These are phyloP conservation scores for Umbilicus rupestris DNA, from an alignment of 164 flowering plant species.

Conservation along the genomic window DNA sequence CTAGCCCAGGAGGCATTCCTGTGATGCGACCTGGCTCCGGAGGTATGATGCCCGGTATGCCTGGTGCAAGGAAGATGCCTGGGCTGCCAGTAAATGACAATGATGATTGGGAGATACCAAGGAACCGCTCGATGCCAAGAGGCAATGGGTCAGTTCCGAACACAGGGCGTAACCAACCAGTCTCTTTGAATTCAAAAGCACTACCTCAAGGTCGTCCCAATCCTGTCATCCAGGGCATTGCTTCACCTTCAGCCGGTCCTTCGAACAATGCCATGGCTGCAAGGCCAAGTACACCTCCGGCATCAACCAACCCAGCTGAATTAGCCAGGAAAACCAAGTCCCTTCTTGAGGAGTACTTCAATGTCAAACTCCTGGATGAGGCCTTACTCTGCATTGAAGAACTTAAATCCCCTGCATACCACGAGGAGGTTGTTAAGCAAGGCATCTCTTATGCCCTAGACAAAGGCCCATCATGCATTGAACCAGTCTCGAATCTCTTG, in stretches of 20 bases:
- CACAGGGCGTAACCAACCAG: conserved; percentile 33
- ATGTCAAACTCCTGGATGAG: conserved; percentile 52
- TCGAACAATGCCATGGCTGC: conserved; percentile 22
- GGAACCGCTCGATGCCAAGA: conserved; percentile 50
- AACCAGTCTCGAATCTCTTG: conserved; percentile 50
- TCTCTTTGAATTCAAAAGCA: conserved; percentile 41
- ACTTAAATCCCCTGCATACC: conserved; percentile 58
- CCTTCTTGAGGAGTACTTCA: conserved; percentile 78
- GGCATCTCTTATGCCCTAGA: conserved; percentile 63
- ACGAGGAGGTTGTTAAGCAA: conserved; percentile 72
- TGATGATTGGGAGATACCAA: conserved; percentile 84
- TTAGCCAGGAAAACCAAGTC: conserved; percentile 53
- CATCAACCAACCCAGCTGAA: conserved; percentile 28
- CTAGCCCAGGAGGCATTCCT: conserved; percentile 57
- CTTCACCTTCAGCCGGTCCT: conserved; percentile 25
- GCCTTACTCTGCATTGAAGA: conserved; percentile 83
- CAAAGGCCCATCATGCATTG: conserved; percentile 58
- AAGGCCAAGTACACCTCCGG: conserved; percentile 25
- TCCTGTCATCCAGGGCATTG: conserved; percentile 62
- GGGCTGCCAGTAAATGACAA: conserved; percentile 80
- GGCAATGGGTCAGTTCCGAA: conserved; percentile 32
- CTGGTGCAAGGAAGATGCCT: conserved; percentile 82
- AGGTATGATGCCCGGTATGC: conserved; percentile 99
- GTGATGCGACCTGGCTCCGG: conserved; percentile 70
- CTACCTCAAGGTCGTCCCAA: conserved; percentile 75